Evolutionary conservation across 1,139 yeast genomes (phyloP), one percentile per base, ranked within the genome.

Genomic region (Hyphopichia wangnamkhiaoensis): DNA sequence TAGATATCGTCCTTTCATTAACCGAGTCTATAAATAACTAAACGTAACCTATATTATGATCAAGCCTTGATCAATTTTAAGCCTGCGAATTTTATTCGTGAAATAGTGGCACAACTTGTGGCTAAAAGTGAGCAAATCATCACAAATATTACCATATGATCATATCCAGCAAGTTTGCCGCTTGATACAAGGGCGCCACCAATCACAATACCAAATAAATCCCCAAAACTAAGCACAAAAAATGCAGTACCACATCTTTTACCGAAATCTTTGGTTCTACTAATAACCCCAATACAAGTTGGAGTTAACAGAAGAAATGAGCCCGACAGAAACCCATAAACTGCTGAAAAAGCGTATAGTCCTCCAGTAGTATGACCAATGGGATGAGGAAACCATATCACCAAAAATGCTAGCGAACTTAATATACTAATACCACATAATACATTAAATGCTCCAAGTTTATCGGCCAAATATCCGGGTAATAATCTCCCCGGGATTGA

Each of bases 171-270:
- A 15, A 42, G 36, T 4, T 54, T 41, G 5, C 52, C 51, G 19
- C 46, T 30, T 13, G 50, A 56, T 3, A 59, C 58, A 18, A 65
- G 63, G 15, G 69, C 70, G 1, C 71, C 69, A 5, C 68, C 70
- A 39, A 65, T 54, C 1, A 70, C 70, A 13, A 65, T 58, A 0
- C 70, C 70, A 20, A 63, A 44, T 33, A 65, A 55, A 42, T 65
- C 64, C 15, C 68, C 65, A 42, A 59, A 51, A 42, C 68, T 58
- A 37, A 63, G 56, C 24, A 58, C 59, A 43, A 58, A 63, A 43
- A 59, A 65, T 5, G 63, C 70, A 4, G 68, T 65, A 17, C 68
- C 69, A 23, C 52, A 47, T 4, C 58, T 50, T 34, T 54, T 54
- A 9, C 70, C 69, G 36, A 65, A 60, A 33, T 65, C 67, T 27